These are phyloP conservation scores for Citropsis articulata DNA, from an alignment of 345 rosid genomes.

Conservation along the genomic window DNA sequence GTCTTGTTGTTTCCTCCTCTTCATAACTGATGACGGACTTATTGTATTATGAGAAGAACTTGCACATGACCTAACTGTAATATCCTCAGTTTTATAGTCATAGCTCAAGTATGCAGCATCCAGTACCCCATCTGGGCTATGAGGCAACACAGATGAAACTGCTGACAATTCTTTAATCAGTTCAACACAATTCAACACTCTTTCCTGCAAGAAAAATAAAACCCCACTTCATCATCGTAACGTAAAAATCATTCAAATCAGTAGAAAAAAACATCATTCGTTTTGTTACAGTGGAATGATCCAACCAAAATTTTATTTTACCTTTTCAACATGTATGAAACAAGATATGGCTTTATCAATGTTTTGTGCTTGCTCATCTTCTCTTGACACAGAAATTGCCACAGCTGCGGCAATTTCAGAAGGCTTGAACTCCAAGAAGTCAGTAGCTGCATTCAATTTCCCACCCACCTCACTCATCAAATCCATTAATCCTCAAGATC, in stretches of 20 bases:
- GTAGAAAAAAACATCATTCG: background rate
- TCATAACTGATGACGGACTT: constrained; percentile 28
- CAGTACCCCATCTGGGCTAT: constrained; percentile 69
- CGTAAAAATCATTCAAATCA: background rate
- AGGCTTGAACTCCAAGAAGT: constrained; percentile 72
- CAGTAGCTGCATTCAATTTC: constrained; percentile 67
- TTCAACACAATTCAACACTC: constrained; percentile 51
- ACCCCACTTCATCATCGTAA: constrained; percentile 10
- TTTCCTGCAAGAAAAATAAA: constrained; percentile 40
- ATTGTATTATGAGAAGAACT: constrained; percentile 36
- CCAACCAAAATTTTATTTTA: constrained; percentile 10
- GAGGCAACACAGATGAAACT: constrained; percentile 30
- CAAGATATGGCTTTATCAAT: constrained; percentile 37
- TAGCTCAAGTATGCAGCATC: constrained; percentile 75
- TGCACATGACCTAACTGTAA: constrained; percentile 60
- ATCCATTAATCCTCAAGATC: constrained; percentile 20
- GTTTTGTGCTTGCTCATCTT: constrained; percentile 35
- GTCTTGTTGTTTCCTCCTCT: constrained; percentile 42
- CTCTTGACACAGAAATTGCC: constrained; percentile 57
- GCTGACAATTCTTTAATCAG: constrained; percentile 39
- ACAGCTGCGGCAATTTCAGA: constrained; percentile 79
- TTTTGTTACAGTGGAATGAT: no score
- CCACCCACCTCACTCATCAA: constrained; percentile 29
- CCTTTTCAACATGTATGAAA: constrained; percentile 50
- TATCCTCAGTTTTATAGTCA: constrained; percentile 45